These are phyloP conservation scores for Apodospora peruviana DNA, from an alignment of 495 filamentous ascomycete species.

Conservation along the genomic window DNA sequence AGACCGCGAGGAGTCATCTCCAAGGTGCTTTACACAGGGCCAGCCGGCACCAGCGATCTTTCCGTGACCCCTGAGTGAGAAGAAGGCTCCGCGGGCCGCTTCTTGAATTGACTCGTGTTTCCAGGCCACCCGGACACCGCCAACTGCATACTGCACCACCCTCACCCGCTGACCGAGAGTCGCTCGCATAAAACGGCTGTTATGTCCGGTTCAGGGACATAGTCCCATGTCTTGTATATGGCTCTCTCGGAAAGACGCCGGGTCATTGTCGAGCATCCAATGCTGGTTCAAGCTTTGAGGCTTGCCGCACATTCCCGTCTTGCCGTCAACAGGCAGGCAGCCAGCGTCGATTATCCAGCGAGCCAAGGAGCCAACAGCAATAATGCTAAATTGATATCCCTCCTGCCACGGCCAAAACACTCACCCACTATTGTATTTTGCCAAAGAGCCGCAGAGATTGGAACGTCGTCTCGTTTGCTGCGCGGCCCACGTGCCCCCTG, in stretches of 20 bases:
- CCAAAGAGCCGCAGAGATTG: slow-evolving; percentile 14
- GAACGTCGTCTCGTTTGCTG: not conserved
- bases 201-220: not conserved
- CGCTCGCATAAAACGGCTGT: not conserved
- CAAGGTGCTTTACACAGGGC: too few species aligned
- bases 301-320: not conserved
- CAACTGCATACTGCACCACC: not conserved
- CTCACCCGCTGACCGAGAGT: not conserved
- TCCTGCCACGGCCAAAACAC: not conserved
- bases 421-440: too few species aligned
- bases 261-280: not conserved
- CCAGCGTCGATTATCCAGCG: not conserved
- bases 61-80: too few species aligned
- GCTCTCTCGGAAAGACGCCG: not conserved
- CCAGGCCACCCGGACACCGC: not conserved
- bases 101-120: not conserved
- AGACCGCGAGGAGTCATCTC: too few species aligned
- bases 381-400: not conserved
- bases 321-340: not conserved
- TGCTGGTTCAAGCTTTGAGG: slow-evolving; percentile 5
- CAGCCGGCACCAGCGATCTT: too few species aligned
- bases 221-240: not conserved
- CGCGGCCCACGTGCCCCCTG: not conserved
- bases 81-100: not conserved
- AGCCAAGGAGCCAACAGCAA: not conserved